Evolutionary conservation across 1,284 basidiomycete species (phyloP).

Genomic region (Microbotryum violaceum): DNA sequence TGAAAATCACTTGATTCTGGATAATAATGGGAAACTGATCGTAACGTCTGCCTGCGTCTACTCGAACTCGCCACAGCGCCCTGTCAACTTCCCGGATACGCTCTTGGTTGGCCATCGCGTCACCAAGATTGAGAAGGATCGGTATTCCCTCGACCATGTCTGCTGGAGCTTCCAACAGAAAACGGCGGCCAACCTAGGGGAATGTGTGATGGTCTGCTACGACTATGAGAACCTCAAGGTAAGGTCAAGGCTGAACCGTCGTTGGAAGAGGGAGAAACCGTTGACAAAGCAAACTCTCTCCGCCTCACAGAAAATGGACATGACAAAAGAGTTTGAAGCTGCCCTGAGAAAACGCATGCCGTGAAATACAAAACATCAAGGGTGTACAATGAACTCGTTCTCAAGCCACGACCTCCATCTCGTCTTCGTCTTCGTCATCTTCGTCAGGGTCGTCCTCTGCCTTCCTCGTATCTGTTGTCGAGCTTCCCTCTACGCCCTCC

Average conservation of each 20-base stretch:
- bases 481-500: too few relatives aligned
- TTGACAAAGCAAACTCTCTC: neutral
- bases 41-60: too few relatives aligned
- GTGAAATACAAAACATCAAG: too few relatives aligned
- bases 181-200: neutral
- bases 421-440: too few relatives aligned
- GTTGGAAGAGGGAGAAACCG: neutral
- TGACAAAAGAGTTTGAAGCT: neutral
- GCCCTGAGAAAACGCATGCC: neutral
- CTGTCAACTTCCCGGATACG: neutral
- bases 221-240: neutral
- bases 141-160: neutral
- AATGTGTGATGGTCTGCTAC: conserved; percentile 1
- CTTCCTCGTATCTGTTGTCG: too few relatives aligned
- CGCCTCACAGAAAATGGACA: neutral
- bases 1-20: too few relatives aligned
- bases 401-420: too few relatives aligned
- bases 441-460: too few relatives aligned
- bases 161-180: neutral
- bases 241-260: neutral
- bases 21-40: too few relatives aligned
- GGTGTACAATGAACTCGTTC: too few relatives aligned
- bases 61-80: neutral
- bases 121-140: neutral
- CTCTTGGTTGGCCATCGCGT: neutral